Conservation (phyloP, 2,329 filamentous ascomycete genomes). For the Sordariomycetes sp. region DNA sequence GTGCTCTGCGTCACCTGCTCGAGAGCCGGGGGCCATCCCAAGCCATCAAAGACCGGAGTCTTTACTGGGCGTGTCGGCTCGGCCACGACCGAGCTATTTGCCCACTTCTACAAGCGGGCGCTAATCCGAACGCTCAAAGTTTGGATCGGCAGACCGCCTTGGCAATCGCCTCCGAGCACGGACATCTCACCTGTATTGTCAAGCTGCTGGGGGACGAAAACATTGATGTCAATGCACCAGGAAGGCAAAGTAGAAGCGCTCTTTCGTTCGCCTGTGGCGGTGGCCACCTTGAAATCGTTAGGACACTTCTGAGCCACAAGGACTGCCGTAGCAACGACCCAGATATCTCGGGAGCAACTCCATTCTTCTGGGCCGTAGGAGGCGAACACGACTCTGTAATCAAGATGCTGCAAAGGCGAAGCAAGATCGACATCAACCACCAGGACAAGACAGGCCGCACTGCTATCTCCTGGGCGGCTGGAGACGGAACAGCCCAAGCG, state of each 20-base stretch:
- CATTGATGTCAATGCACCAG: constrained; percentile 12
- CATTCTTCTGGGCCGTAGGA: constrained; percentile 20
- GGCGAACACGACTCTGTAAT: constrained; percentile 15
- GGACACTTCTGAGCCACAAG: constrained; percentile 11
- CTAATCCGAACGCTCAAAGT: constrained; percentile 11
- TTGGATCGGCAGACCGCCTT: constrained; percentile 15
- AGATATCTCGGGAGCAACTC: constrained; percentile 17
- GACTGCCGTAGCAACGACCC: constrained; percentile 11
- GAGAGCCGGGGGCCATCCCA: constrained; percentile 5
- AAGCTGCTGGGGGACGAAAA: constrained; percentile 14
- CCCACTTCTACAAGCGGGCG: constrained; percentile 11
- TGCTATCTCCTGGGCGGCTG: constrained; percentile 22
- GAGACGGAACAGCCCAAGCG: constrained; percentile 13
- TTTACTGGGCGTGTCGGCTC: constrained; percentile 20
- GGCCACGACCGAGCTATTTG: constrained; percentile 12
- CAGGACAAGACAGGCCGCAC: constrained; percentile 19
- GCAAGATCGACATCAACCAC: constrained; percentile 17
- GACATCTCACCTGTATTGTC: constrained; percentile 14
- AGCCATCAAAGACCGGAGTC: constrained; percentile 9
- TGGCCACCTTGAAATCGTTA: constrained; percentile 18
- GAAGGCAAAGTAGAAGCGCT: constrained; percentile 15
- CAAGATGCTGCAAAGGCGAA: constrained; percentile 11
- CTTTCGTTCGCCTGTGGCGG: constrained; percentile 22
- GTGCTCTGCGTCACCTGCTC: constrained; percentile 11
- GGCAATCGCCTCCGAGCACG: constrained; percentile 16